Percentiles rank a stretch among this genome's conserved stretches.
Conservation (phyloP, 345 rosid genomes). For the Litchi chinensis region DNA sequence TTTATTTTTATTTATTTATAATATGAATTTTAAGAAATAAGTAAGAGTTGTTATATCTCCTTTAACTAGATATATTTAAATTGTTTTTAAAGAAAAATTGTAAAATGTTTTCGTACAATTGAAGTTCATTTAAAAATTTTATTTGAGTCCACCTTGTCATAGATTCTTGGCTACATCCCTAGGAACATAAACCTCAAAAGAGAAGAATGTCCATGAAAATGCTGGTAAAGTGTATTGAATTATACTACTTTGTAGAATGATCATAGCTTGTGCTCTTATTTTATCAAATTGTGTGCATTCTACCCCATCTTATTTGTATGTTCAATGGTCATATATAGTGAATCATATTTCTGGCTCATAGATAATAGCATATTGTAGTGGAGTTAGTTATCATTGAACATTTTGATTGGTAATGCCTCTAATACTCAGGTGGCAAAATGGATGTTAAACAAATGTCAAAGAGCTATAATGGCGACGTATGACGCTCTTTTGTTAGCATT, state of each 20-base stretch:
- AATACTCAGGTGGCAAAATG: slow-evolving; percentile 74
- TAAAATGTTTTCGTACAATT: no score
- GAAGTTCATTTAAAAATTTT: no score
- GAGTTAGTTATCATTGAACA: slow-evolving; percentile 2
- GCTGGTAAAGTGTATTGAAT: background rate
- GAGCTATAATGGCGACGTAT: slow-evolving; percentile 81
- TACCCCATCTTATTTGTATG: background rate
- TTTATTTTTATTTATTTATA: no score
- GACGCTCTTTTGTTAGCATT: slow-evolving; percentile 80
- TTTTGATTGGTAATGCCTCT: slow-evolving; percentile 9
- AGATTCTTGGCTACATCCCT: no score
- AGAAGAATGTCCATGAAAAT: background rate
- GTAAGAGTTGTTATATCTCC: no score
- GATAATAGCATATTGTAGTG: background rate
- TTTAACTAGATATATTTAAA: no score
- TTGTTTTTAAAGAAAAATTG: no score
- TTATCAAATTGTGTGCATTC: background rate
- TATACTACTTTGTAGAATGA: background rate
- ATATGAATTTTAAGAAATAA: no score
- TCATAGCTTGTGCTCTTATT: background rate
- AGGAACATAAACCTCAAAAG: background rate
- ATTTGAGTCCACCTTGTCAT: no score
- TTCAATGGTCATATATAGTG: background rate
- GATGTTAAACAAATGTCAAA: slow-evolving; percentile 96
- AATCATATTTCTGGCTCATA: background rate